phyloP scores from a whole-genome alignment of 1,284 basidiomycete genomes.

The Naganishia sp. region DNA sequence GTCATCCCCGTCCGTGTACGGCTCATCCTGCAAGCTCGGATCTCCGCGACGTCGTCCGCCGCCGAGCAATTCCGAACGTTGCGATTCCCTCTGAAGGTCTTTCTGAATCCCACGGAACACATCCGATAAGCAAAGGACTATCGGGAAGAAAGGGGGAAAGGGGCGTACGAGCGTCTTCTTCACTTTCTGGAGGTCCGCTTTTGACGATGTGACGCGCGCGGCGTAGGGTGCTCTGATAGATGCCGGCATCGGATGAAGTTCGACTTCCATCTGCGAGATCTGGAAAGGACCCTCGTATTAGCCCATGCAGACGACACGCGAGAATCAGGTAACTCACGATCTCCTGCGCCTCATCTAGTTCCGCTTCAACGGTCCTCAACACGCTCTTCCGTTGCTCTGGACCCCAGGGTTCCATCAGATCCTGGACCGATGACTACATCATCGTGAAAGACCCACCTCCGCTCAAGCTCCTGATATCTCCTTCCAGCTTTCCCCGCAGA shows the following conservation, averaged over 20 bases:
- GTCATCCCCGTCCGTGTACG: constrained; percentile 59
- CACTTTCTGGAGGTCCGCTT: constrained; percentile 68
- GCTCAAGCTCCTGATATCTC: constrained; percentile 48
- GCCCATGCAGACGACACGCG: neutral
- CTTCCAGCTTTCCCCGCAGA: constrained; percentile 51
- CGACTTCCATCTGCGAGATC: constrained; percentile 99
- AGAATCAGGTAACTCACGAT: constrained; percentile 62
- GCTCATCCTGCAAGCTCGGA: constrained; percentile 70
- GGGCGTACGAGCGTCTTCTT: constrained; percentile 68
- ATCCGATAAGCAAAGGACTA: neutral
- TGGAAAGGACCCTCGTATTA: constrained; percentile 46
- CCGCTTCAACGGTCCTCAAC: constrained; percentile 85
- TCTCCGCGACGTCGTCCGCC: constrained; percentile 49
- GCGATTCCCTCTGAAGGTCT: constrained; percentile 51
- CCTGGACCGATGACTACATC: neutral
- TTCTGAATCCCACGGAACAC: constrained; percentile 45
- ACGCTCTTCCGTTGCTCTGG: constrained; percentile 76
- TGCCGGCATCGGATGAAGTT: constrained; percentile 93
- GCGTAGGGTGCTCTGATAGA: constrained; percentile 75
- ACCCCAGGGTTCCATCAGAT: no score
- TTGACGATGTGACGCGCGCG: constrained; percentile 69
- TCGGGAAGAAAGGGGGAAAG: neutral
- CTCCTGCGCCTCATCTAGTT: constrained; percentile 97
- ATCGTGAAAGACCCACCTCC: constrained; percentile 46
- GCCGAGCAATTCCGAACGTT: constrained; percentile 55